phyloP scores from a whole-genome alignment of 2,329 filamentous ascomycete species.

The Pseudovirgaria hyperparasitica region DNA sequence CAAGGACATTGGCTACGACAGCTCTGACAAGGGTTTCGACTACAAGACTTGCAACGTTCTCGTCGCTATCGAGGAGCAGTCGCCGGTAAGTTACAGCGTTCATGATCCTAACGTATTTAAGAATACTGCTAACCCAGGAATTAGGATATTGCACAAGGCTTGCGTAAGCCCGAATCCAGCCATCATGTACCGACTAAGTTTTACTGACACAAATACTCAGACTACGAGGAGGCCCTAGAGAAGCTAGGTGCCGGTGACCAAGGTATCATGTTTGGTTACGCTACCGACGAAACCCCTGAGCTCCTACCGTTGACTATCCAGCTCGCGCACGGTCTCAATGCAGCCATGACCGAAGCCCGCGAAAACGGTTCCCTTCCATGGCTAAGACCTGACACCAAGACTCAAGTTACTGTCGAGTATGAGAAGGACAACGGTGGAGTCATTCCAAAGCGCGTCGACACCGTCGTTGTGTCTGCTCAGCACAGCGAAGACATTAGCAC shows the following conservation, averaged over 20 bases:
- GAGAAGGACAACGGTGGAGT: slow-evolving; percentile 92
- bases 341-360: slow-evolving; percentile 82
- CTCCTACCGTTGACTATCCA: slow-evolving; percentile 88
- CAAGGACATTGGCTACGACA: slow-evolving; percentile 98
- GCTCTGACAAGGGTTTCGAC: slow-evolving; percentile 95
- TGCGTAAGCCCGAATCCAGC: too few species aligned
- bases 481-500: slow-evolving; percentile 81
- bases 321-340: slow-evolving; percentile 93
- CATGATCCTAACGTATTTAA: too few species aligned
- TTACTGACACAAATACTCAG: too few species aligned
- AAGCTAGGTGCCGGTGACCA: slow-evolving; percentile 98
- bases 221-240: slow-evolving; percentile 96
- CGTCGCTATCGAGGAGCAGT: slow-evolving; percentile 98
- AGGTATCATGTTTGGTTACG: slow-evolving; percentile 99
- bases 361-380: slow-evolving; percentile 79
- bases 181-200: too few species aligned
- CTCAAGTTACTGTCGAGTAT: slow-evolving; percentile 98
- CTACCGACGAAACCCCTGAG: slow-evolving; percentile 97
- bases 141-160: slow-evolving; percentile 98
- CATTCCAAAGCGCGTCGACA: slow-evolving; percentile 84
- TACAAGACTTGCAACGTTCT: slow-evolving; percentile 99
- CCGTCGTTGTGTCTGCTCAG: slow-evolving; percentile 91
- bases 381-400: slow-evolving; percentile 98
- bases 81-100: too few species aligned
- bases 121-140: too few species aligned